Conservation (phyloP, 2,329 filamentous ascomycete species). For the Amauroascus verrucosus region DNA sequence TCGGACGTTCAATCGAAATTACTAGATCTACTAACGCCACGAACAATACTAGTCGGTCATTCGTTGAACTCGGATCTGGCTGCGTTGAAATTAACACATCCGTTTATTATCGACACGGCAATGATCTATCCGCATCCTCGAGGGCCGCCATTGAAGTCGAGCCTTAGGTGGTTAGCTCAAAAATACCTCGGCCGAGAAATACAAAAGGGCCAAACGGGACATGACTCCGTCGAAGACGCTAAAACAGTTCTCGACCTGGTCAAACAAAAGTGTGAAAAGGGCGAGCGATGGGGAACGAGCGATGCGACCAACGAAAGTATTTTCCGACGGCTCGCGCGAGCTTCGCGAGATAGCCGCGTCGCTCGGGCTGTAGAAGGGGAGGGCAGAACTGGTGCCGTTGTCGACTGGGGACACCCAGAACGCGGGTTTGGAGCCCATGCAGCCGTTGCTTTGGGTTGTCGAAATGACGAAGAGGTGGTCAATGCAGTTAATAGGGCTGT, state of each 20-base stretch:
- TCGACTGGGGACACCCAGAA: conserved; percentile 81
- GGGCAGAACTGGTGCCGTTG: conserved; percentile 46
- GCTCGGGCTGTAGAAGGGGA: conserved; percentile 15
- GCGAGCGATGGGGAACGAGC: conserved; percentile 70
- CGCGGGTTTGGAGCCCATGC: conserved; percentile 50
- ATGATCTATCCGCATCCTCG: conserved; percentile 83
- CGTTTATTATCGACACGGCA: conserved; percentile 86
- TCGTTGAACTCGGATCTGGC: conserved; percentile 51
- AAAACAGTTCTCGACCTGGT: conserved; percentile 83
- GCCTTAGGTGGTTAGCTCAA: conserved; percentile 77
- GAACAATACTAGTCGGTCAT: conserved; percentile 39
- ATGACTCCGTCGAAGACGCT: conserved; percentile 89
- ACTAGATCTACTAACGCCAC: conserved; percentile 52
- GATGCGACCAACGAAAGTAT: conserved; percentile 76
- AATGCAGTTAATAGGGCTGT: conserved; percentile 45
- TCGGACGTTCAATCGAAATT: conserved; percentile 71
- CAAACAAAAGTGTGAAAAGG: conserved; percentile 92
- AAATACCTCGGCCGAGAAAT: conserved; percentile 82
- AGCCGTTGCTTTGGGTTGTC: conserved; percentile 46
- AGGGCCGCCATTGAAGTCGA: conserved; percentile 79
- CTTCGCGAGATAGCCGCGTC: conserved; percentile 31
- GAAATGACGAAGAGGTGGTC: conserved; percentile 49
- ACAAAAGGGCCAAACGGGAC: conserved; percentile 68
- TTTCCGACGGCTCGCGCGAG: conserved; percentile 66
- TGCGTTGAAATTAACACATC: conserved; percentile 76